Percentiles rank a stretch among this genome's conserved stretches.
phyloP scores from a whole-genome alignment of 108 stramenopile species.

The Parietichytrium sp. region DNA sequence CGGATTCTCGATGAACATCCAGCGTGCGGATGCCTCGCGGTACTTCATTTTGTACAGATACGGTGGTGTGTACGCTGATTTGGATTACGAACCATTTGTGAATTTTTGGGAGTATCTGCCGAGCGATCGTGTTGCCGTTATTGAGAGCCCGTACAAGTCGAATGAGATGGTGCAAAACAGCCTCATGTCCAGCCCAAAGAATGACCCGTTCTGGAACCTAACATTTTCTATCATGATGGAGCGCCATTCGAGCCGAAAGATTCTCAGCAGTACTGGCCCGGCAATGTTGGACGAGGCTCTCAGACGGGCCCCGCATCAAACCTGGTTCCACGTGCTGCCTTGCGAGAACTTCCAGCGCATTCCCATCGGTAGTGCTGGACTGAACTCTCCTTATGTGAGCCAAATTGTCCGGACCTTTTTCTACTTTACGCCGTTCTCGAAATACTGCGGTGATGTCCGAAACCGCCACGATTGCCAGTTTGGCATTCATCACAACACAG shows the following conservation, averaged over 20 bases:
- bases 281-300: constrained; percentile 35
- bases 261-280: constrained; percentile 29
- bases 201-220: constrained; percentile 29
- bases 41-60: constrained; percentile 53
- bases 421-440: neutral
- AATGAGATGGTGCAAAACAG: constrained; percentile 30
- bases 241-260: constrained; percentile 5
- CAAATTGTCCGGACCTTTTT: neutral
- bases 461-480: constrained; percentile 2
- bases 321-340: neutral
- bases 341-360: constrained; percentile 31
- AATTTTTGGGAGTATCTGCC: constrained; percentile 26
- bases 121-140: neutral
- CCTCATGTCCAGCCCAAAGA: constrained; percentile 31
- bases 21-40: constrained; percentile 57
- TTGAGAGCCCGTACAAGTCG: constrained; percentile 19
- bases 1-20: constrained; percentile 49
- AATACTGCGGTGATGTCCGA: neutral
- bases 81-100: constrained; percentile 14
- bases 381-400: neutral
- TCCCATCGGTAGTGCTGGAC: neutral
- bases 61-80: constrained; percentile 52
- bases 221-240: constrained; percentile 14
- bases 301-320: neutral
- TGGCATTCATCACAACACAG: constrained; percentile 22